Evolutionary conservation across 2,329 filamentous ascomycete genomes (phyloP), one percentile per base, ranked within the genome.

Genomic region (Aspergillus pseudotamarii): DNA sequence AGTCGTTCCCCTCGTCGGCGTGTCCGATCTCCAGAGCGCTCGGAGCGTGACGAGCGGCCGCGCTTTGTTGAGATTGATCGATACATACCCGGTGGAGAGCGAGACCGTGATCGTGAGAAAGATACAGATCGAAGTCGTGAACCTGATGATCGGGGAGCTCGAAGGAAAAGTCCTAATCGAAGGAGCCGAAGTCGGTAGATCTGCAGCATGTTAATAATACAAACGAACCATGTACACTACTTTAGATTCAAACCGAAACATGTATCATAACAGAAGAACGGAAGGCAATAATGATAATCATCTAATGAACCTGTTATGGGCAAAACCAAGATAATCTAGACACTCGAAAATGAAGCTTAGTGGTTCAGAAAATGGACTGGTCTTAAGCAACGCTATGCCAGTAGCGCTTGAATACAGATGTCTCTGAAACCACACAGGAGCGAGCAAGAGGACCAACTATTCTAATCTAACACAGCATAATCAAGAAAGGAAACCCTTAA

Each of bases 21-120:
- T 34, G 67, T 75, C 4, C 72, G 78, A 26, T 78, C 77, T 9
- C 72, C 75, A 21, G 78, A 79, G 11, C 71, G 75, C 9, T 66
- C 73, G 19, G 78, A 78, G 34, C 71, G 75, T 23, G 64, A 36
- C 9, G 72, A 76, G 11, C 71, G 74, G 60, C 58, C 70, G 8
- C 69, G 77, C 21, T 72, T 77, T 59, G 68, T 73, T 9, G 77
- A 79, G 32, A 79, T 81, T 65, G 80, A 83, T 67, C 76, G 81
- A 28, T 83, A 83, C 64, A 76, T 82, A 26, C 81, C 81, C 48
- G 71, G 73, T 30, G 70, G 73, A 21, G 74, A 74, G 28, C 61
- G 61, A 36, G 64, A 69, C n/a, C 69, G 64, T 63, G 70, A 64
- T 26, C 71, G 59, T 57, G 56, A 62, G 58, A 69, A 57, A 56